phyloP scores from a whole-genome alignment of 805 yeast genomes.

The Spathaspora sp. region DNA sequence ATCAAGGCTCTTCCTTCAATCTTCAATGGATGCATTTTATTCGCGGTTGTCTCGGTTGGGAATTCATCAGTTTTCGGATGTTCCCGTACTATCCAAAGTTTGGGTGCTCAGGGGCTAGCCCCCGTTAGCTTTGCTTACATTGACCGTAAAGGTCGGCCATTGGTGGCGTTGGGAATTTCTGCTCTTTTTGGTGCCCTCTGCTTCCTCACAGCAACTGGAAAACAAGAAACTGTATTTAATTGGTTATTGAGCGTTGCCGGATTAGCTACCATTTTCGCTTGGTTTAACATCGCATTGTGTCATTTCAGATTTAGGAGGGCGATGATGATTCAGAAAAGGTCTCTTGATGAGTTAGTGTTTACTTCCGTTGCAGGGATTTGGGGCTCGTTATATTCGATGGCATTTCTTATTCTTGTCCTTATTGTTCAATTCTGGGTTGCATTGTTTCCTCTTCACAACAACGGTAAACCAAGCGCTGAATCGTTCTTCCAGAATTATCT shows the following conservation, averaged over 20 bases:
- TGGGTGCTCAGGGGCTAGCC: constrained; percentile 69
- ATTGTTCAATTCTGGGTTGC: constrained; percentile 38
- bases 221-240: constrained; percentile 30
- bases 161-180: constrained; percentile 32
- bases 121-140: constrained; percentile 45
- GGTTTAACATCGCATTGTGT: constrained; percentile 38
- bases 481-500: constrained; percentile 39
- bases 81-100: constrained; percentile 64
- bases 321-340: constrained; percentile 27
- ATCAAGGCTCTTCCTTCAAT: constrained; percentile 65
- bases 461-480: constrained; percentile 23
- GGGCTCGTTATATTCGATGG: constrained; percentile 33
- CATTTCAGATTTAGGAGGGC: constrained; percentile 42
- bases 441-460: constrained; percentile 33
- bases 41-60: constrained; percentile 74
- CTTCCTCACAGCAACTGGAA: constrained; percentile 30
- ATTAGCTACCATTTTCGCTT: constrained; percentile 38
- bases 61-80: constrained; percentile 73
- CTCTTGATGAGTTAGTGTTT: constrained; percentile 32
- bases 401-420: constrained; percentile 28
- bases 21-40: constrained; percentile 69
- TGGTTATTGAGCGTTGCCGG: constrained; percentile 42
- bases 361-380: constrained; percentile 31
- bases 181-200: constrained; percentile 36
- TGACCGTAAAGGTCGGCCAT: constrained; percentile 40